A percentile compares a stretch with the other conserved stretches of the same genome.
phyloP scores from a whole-genome alignment of 768 basidiomycete genomes.

The Kwoniella sp. region DNA sequence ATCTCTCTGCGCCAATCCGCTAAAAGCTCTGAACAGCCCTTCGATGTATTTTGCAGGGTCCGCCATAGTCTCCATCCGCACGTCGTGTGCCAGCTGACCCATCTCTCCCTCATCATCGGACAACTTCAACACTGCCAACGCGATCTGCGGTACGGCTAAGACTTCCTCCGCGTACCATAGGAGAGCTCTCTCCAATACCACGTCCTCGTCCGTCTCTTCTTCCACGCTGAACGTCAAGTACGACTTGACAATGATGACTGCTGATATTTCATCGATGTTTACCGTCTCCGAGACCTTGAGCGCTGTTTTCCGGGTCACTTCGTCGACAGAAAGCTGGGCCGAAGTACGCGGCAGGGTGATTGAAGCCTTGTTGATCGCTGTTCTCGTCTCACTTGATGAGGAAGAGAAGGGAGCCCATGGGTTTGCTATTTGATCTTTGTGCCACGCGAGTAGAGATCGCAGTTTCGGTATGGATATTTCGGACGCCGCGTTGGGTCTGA shows the following conservation, averaged over 20 bases:
- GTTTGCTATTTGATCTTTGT: slow-evolving; percentile 27
- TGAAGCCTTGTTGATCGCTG: slow-evolving; percentile 68
- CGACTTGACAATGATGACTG: slow-evolving; percentile 71
- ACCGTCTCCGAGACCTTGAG: slow-evolving; percentile 72
- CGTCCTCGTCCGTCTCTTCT: slow-evolving; percentile 56
- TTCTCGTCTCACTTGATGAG: slow-evolving; percentile 69
- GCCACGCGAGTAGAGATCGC: slow-evolving; percentile 25
- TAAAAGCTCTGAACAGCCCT: slow-evolving; percentile 66
- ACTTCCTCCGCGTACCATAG: slow-evolving; percentile 79
- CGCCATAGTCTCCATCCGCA: slow-evolving; percentile 60
- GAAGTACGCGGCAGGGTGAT: slow-evolving; percentile 69
- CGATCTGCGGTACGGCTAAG: slow-evolving; percentile 68
- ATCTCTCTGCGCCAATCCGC: slow-evolving; percentile 48
- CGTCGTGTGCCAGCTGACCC: slow-evolving; percentile 22
- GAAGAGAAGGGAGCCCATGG: slow-evolving; percentile 65
- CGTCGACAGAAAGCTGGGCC: slow-evolving; percentile 66
- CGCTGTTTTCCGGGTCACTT: slow-evolving; percentile 70
- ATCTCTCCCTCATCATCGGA: slow-evolving; percentile 61
- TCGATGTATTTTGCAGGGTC: slow-evolving; percentile 69
- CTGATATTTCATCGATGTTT: slow-evolving; percentile 78
- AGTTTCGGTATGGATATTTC: slow-evolving; percentile 34
- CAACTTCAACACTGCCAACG: slow-evolving; percentile 75
- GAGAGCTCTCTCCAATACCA: slow-evolving; percentile 67
- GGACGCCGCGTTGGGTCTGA: slow-evolving; percentile 21
- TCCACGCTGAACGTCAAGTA: slow-evolving; percentile 72